These are phyloP conservation scores for Petunia axillaris DNA, from an alignment of 257 asterid species.

Conservation along the genomic window DNA sequence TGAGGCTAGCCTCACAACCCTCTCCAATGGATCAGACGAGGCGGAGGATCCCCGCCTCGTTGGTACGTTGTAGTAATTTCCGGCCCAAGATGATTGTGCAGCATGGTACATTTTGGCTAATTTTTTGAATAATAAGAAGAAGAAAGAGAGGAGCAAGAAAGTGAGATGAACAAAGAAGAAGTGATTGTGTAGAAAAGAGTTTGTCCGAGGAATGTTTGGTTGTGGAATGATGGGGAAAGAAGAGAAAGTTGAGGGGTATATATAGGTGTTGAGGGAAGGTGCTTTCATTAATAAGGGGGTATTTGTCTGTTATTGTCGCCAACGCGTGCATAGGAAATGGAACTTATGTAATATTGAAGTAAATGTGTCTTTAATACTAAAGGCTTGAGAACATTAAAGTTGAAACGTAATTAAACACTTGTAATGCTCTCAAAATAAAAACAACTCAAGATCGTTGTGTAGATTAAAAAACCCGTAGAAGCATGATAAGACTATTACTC, in stretches of 20 bases:
- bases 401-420: constrained; percentile 2
- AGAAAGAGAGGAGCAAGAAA: neutral
- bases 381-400: constrained; percentile 29
- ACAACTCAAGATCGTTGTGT: constrained; percentile 11
- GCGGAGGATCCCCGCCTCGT: constrained; percentile 26
- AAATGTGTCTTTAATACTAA: constrained; percentile 25
- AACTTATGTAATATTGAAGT: constrained; percentile 31
- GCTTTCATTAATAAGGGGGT: neutral
- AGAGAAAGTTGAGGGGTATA: neutral
- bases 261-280: constrained; percentile 20
- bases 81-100: constrained; percentile 35
- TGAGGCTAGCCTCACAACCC: constrained; percentile 45
- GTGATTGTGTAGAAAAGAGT: too few relatives aligned
- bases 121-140: neutral
- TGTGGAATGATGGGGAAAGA: constrained; percentile 27
- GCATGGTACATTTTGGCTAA: constrained; percentile 37
- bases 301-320: constrained; percentile 38
- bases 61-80: constrained; percentile 8
- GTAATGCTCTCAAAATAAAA: constrained; percentile 42
- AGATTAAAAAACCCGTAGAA: too few relatives aligned
- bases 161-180: neutral
- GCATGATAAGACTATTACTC: too few relatives aligned
- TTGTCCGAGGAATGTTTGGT: neutral
- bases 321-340: constrained; percentile 52
- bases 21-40: constrained; percentile 43